Evolutionary conservation across 1,284 basidiomycete genomes (phyloP).

Genomic region (Tilletiaria anomala): DNA sequence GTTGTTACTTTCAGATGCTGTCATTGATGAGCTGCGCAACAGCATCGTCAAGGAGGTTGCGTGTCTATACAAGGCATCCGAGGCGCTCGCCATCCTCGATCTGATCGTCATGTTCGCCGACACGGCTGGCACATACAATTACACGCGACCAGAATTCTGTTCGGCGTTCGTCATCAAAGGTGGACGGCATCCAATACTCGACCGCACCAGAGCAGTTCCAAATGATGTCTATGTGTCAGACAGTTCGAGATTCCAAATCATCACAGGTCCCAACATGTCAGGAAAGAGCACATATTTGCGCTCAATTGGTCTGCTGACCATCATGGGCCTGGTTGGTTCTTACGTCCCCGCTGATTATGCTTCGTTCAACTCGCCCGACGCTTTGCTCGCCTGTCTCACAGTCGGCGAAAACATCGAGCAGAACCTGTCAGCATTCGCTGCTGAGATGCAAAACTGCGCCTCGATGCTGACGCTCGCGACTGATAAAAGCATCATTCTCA

Average conservation of each 20-base stretch:
- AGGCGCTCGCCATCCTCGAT: constrained; percentile 23
- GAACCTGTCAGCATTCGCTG: constrained; percentile 21
- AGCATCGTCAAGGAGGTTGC: constrained; percentile 11
- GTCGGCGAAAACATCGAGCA: constrained; percentile 62
- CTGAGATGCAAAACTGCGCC: constrained; percentile 18
- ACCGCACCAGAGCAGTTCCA: constrained; percentile 41
- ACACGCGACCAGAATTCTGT: constrained; percentile 17
- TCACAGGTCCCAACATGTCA: constrained; percentile 42
- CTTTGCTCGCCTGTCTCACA: constrained; percentile 68
- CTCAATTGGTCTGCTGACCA: constrained; percentile 64
- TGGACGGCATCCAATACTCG: constrained; percentile 50
- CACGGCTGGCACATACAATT: constrained; percentile 8
- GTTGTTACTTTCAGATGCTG: constrained; percentile 56
- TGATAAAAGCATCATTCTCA: constrained; percentile 53
- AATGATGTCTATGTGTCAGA: constrained; percentile 8
- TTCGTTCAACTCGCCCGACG: constrained; percentile 58
- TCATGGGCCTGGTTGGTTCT: constrained; percentile 69
- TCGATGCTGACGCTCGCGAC: constrained; percentile 50
- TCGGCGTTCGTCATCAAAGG: constrained; percentile 31
- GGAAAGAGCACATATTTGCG: constrained; percentile 85
- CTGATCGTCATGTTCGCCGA: constrained; percentile 17
- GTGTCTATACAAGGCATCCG: constrained; percentile 22
- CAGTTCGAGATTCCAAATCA: constrained; percentile 46
- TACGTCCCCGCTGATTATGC: constrained; percentile 84
- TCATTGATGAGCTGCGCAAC: constrained; percentile 14